Conservation (phyloP, 345 rosid genomes). For the Salix brachista region DNA sequence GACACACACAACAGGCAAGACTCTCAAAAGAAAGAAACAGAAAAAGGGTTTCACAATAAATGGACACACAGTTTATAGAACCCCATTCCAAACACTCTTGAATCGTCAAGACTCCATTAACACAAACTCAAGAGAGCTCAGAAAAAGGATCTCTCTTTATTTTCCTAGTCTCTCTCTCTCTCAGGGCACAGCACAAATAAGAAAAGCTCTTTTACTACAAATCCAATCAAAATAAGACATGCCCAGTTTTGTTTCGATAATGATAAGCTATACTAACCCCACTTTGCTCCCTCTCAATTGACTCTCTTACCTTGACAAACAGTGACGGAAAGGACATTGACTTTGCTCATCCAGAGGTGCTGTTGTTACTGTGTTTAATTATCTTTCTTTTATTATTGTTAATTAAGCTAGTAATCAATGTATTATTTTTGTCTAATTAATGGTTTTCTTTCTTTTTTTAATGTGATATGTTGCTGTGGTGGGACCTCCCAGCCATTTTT, state of each 20-base stretch:
- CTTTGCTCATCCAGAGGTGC: constrained; percentile 39
- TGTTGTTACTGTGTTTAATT: neutral
- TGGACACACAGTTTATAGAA: constrained; percentile 4
- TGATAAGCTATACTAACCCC: constrained; percentile 18
- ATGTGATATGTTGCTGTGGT: neutral
- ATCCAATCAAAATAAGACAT: constrained; percentile 24
- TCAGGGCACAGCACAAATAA: constrained; percentile 27
- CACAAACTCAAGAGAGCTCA: constrained; percentile 21
- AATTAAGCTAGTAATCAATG: neutral
- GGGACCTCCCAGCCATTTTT: constrained; percentile 19
- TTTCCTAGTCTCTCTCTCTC: constrained; percentile 12
- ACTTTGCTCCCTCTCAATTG: constrained; percentile 22
- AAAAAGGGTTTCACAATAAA: constrained; percentile 18
- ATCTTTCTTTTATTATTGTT: constrained; percentile 7
- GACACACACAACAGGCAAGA: constrained; percentile 11
- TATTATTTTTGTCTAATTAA: neutral
- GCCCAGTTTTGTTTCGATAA: constrained; percentile 1
- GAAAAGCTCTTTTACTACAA: constrained; percentile 31
- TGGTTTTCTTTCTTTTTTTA: neutral
- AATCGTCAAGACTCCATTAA: constrained; percentile 17
- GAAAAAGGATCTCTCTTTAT: constrained; percentile 6
- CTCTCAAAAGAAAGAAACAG: constrained; percentile 11
- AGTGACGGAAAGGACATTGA: constrained; percentile 56
- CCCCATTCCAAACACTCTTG: neutral
- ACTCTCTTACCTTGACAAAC: constrained; percentile 30